Base-by-base conservation (phyloP, 2,329 filamentous ascomycete species). In the Teratosphaeria viscida region DNA sequence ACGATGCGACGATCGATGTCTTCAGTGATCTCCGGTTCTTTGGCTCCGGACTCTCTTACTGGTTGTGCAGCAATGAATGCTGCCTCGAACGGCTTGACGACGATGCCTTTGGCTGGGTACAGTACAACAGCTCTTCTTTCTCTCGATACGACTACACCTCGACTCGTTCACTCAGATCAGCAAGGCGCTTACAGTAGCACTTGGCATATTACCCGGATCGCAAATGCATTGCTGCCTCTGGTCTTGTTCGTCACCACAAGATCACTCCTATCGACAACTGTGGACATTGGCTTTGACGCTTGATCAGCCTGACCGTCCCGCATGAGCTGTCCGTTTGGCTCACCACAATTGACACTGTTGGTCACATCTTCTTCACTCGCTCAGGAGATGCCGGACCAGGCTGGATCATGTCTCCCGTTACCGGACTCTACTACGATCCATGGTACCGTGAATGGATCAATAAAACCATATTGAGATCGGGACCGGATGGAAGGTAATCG, bases 361-460 rank as follows among this genome's bases (percentile, higher is more conserved):
- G 67, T 70, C 64, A 69, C 65, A 63, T 64, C 64, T 66, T 63
- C 65, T 66, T 68, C 66, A 67, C 62, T 68, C 67, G 10, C 59
- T 67, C 62, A 67, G 63, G 63, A 65, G 65, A 56, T 65, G 66
- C 68, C 57, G 8, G 66, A 69, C 69, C 67, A 70, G 68, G 68
- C 67, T 60, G 57, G 63, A 62, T 52, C 14, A 19, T 52, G 11
- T 8, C 37, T 29, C 39, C 57, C 39, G 39, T 53, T 27, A 12
- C 34, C 27, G 29, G 32, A 53, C 53, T 23, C 16, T n/a, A 54
- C 39, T 7, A 10, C 19, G 19, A 57, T 16, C 26, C 23, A 6
- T 23, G 34, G 55, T 10, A 37, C 12, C 11, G 19, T 37, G 8
- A 23, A 16, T 56, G 1, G 19, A 43, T 12, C 12, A 6, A 19